A percentile compares a stretch with the other conserved stretches of the same genome.
phyloP scores from a whole-genome alignment of 768 basidiomycete genomes.

The Candolleomyces aberdarensis region DNA sequence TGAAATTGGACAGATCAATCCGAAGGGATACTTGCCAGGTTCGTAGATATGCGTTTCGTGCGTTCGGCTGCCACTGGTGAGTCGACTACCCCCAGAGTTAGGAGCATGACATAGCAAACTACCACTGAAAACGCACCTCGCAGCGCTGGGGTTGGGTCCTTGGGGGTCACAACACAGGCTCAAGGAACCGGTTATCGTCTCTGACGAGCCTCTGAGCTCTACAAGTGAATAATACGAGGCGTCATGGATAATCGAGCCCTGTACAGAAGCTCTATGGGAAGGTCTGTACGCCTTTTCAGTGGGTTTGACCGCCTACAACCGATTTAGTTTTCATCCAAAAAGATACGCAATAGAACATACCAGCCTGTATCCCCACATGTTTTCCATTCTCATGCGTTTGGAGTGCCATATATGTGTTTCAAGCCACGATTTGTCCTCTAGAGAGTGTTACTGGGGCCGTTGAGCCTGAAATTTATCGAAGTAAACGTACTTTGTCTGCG shows the following conservation, averaged over 20 bases:
- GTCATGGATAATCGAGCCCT: constrained; percentile 86
- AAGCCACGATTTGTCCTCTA: constrained; percentile 88
- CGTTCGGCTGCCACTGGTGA: constrained; percentile 59
- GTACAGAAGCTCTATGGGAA: constrained; percentile 83
- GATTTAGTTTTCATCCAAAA: constrained; percentile 21
- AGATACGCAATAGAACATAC: constrained; percentile 31
- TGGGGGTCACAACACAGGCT: constrained; percentile 64
- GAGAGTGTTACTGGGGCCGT: not conserved
- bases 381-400: constrained; percentile 93
- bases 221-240: constrained; percentile 80
- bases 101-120: not conserved
- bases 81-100: constrained; percentile 38
- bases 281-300: constrained; percentile 92
- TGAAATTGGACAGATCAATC: constrained; percentile 65
- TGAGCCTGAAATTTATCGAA: not conserved
- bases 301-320: constrained; percentile 61
- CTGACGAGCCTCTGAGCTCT: constrained; percentile 66
- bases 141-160: constrained; percentile 54
- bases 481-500: constrained; percentile 66
- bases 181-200: constrained; percentile 48
- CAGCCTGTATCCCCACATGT: constrained; percentile 88
- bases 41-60: constrained; percentile 69
- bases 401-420: constrained; percentile 98
- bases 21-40: constrained; percentile 59
- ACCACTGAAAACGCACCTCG: constrained; percentile 40